These are phyloP conservation scores for Dicorynia guianensis DNA, from an alignment of 306 rosid genomes.

Conservation along the genomic window DNA sequence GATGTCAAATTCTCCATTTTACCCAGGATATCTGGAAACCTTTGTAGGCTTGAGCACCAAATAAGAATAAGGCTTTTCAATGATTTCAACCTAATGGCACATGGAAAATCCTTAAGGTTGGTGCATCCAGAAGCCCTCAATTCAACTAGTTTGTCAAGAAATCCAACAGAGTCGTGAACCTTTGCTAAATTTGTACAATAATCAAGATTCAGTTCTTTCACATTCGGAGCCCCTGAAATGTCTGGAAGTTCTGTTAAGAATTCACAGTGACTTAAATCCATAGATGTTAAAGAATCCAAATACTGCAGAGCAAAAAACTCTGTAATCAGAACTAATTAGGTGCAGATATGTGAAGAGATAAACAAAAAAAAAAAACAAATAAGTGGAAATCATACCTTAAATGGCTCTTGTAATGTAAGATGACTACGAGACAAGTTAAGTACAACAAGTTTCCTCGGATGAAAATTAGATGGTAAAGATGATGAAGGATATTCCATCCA, in stretches of 20 bases:
- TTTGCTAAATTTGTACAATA: conserved; percentile 19
- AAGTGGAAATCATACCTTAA: conserved; percentile 33
- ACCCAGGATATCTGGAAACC: conserved; percentile 47
- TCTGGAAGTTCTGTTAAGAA: conserved; percentile 44
- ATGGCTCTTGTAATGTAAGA: conserved; percentile 38
- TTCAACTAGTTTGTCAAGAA: conserved; percentile 31
- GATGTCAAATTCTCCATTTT: conserved; percentile 50
- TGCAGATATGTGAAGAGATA: background rate
- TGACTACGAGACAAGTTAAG: conserved; percentile 38
- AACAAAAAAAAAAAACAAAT: background rate
- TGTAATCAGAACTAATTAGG: background rate
- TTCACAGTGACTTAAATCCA: conserved; percentile 45
- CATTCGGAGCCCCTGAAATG: conserved; percentile 44
- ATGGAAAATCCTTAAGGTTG: conserved; percentile 38
- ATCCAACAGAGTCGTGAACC: conserved; percentile 39
- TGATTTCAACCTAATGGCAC: conserved; percentile 40
- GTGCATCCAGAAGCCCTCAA: conserved; percentile 42
- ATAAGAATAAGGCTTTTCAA: conserved; percentile 43
- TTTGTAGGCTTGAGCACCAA: conserved; percentile 50
- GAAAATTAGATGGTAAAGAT: conserved; percentile 49
- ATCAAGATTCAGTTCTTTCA: conserved; percentile 41
- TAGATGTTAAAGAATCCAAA: conserved; percentile 39
- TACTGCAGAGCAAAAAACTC: conserved; percentile 32
- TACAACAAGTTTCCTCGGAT: conserved; percentile 43
- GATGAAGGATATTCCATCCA: conserved; percentile 54